Evolutionary conservation across 768 basidiomycete genomes (phyloP), one percentile per base, ranked within the genome.

Genomic region (Termitomyces bulborhizus): DNA sequence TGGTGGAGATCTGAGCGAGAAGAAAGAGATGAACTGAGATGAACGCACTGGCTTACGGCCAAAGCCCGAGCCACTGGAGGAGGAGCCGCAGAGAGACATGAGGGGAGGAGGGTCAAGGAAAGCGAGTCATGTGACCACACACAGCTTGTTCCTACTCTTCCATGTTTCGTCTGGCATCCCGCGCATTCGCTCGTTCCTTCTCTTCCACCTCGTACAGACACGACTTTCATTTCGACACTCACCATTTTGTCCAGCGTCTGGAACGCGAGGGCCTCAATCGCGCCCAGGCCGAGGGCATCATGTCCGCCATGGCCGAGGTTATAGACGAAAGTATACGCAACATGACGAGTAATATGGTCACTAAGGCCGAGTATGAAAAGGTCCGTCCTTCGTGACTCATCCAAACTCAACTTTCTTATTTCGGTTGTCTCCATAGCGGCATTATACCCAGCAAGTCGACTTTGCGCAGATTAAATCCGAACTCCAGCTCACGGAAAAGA

Each of bases 401-500:
- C 45, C 31, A 5, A 39, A n/a, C 49, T 32, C 27, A 54, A 32
- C 11, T 18, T 34, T 37, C 37, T 21, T 32, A 57, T 26, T 15
- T 36, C 37, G 46, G 7, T 32, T 15, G 21, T 34, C 37, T 21
- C 54, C 16, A 55, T 43, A 93, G 92, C 86, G 90, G 62, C 90
- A 92, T 63, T 94, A 94, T 69, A 93, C 90, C 29, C 93, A 95
- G 66, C 91, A 94, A 73, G 95, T 98, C 55, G 95, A 98, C 72
- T 97, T 98, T 69, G 90, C 94, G 3, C 90, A 93, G 68, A 85
- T 95, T 60, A 97, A 97, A 74, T 95, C 93, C 21, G 96, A 97
- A 69, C 79, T 99, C 29, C 91, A 98, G 70, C 76, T 98, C 37
- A 92, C 90, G 79, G 94, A 96, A 76, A 94, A 93, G 81, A 97